phyloP scores from a whole-genome alignment of 139 green algal species.

The Picocystis salinarum region DNA sequence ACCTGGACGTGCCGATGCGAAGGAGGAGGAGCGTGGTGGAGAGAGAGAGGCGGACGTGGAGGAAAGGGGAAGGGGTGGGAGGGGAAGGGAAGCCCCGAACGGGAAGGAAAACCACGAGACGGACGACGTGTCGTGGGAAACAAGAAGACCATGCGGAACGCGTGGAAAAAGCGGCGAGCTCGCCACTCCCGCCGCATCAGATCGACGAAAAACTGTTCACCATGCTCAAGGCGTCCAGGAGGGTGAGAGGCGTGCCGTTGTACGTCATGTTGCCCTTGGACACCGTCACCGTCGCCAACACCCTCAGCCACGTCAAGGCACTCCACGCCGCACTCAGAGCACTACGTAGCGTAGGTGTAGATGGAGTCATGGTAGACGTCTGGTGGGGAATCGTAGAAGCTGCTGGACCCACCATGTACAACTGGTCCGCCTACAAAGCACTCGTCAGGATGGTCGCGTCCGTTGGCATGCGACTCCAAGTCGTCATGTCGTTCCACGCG shows the following conservation, averaged over 20 bases:
- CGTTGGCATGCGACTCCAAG: conserved; percentile 62
- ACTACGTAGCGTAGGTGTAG: conserved; percentile 44
- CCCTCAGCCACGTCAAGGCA: conserved; percentile 44
- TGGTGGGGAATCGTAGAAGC: conserved; percentile 79
- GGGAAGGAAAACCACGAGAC: too few species aligned
- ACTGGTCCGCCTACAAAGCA: conserved; percentile 68
- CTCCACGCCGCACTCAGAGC: conserved; percentile 56
- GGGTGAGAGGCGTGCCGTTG: conserved; percentile 28
- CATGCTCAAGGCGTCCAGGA: too few species aligned
- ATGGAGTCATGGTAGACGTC: conserved; percentile 84
- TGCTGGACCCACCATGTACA: conserved; percentile 43
- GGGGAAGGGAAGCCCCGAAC: too few species aligned
- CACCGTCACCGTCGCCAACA: conserved; percentile 47
- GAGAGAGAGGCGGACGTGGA: too few species aligned
- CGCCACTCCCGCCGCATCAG: too few species aligned
- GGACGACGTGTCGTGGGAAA: too few species aligned
- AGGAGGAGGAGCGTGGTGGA: too few species aligned
- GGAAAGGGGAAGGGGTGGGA: too few species aligned
- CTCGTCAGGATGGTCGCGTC: conserved; percentile 49
- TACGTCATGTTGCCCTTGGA: conserved; percentile 86
- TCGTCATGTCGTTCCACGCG: conserved; percentile 80
- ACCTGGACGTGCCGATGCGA: too few species aligned
- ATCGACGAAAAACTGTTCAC: too few species aligned
- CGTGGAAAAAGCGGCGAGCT: too few species aligned
- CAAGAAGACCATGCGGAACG: too few species aligned